Percentiles rank a stretch among this genome's conserved stretches.
Conservation (phyloP, 2,329 filamentous ascomycete species). For the Allantophomopsis lycopodina region DNA sequence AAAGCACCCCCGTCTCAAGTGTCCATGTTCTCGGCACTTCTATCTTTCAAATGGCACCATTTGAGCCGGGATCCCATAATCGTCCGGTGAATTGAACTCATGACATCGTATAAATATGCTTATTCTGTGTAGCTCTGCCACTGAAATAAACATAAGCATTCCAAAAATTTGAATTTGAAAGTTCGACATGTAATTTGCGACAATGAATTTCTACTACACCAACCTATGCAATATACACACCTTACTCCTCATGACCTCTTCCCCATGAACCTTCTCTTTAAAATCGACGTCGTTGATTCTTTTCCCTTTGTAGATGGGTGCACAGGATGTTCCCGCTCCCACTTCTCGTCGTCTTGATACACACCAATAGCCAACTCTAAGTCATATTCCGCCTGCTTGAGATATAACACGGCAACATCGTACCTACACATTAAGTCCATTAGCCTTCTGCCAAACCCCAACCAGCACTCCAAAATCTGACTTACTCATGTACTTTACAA, state of each 20-base stretch:
- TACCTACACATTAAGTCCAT: slow-evolving; percentile 26
- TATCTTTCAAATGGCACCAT: no score
- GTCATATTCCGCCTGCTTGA: slow-evolving; percentile 56
- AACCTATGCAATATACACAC: not conserved
- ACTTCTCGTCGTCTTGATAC: slow-evolving; percentile 59
- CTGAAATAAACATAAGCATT: no score
- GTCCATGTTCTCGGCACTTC: no score
- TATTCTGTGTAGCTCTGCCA: no score
- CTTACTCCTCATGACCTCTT: slow-evolving; percentile 7
- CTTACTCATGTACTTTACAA: slow-evolving; percentile 64
- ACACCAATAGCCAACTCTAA: slow-evolving; percentile 47
- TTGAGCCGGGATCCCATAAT: no score
- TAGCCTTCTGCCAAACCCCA: no score
- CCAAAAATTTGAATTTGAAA: no score
- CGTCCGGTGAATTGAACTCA: no score
- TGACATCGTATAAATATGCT: no score
- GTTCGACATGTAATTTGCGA: no score
- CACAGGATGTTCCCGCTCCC: slow-evolving; percentile 58
- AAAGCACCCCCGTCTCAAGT: no score
- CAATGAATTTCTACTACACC: no score
- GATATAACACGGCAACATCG: slow-evolving; percentile 61
- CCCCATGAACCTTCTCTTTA: slow-evolving; percentile 17
- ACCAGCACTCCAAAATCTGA: slow-evolving; percentile 3
- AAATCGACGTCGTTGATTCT: slow-evolving; percentile 18
- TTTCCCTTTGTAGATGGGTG: slow-evolving; percentile 30